These are phyloP conservation scores for Lepidium africanum DNA, from an alignment of 345 rosid genomes.

Conservation along the genomic window DNA sequence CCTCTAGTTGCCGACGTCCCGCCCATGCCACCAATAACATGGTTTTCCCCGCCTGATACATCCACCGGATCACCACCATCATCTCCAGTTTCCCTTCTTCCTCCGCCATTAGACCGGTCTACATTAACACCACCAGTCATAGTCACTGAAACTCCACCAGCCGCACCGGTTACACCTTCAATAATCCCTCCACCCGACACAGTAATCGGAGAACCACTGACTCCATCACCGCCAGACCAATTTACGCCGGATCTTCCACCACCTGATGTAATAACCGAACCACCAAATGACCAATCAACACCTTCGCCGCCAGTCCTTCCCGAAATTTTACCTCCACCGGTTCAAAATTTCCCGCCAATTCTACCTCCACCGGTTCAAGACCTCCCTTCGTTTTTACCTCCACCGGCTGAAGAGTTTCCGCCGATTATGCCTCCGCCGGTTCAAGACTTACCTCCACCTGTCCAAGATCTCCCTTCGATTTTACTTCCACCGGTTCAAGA, in stretches of 20 bases:
- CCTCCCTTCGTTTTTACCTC: not conserved
- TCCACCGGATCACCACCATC: not conserved
- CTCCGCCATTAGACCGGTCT: conserved; percentile 19
- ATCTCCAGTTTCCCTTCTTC: conserved; percentile 1
- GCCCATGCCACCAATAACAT: conserved; percentile 16
- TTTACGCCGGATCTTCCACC: conserved; percentile 11
- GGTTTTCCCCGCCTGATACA: conserved; percentile 11
- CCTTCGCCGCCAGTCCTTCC: conserved; percentile 12
- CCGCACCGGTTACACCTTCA: not conserved
- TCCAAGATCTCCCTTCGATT: not conserved
- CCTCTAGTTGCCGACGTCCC: conserved; percentile 3
- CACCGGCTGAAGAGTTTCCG: not conserved
- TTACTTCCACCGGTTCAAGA: not conserved
- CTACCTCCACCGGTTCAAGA: conserved; percentile 11
- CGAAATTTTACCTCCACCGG: not conserved
- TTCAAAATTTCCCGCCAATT: fast-evolving
- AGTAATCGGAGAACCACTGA: conserved; percentile 1
- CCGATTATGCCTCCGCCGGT: not conserved
- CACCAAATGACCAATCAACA: conserved; percentile 19
- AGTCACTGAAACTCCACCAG: conserved; percentile 9
- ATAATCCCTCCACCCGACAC: conserved; percentile 8
- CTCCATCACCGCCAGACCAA: conserved; percentile 12
- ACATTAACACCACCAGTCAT: conserved; percentile 14
- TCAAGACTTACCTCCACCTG: not conserved
- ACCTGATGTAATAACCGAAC: conserved; percentile 16